Conservation (phyloP, 352 stramenopile species). For the Pythium sukuiense region DNA sequence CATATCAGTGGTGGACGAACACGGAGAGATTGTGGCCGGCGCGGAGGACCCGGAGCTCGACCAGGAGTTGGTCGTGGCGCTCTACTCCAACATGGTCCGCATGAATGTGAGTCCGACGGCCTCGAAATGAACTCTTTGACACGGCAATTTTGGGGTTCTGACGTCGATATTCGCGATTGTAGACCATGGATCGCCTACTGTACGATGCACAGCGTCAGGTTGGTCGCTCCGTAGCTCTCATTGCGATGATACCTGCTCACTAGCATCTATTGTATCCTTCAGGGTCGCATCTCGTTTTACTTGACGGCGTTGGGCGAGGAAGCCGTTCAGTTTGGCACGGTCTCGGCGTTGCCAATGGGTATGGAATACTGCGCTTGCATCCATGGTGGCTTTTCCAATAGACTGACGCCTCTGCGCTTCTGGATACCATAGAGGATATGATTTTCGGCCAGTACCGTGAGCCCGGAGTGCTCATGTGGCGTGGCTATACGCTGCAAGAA, state of each 20-base stretch:
- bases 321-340: conserved; percentile 94
- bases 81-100: conserved; percentile 87
- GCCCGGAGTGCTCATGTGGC: conserved; percentile 97
- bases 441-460: conserved; percentile 99
- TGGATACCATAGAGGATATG: conserved; percentile 72
- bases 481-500: conserved; percentile 96
- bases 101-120: conserved; percentile 47
- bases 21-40: conserved; percentile 77
- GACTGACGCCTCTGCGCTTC: not conserved
- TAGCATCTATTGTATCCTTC: conserved; percentile 19
- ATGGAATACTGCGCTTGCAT: not conserved
- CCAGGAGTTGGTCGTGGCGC: conserved; percentile 73
- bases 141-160: not conserved
- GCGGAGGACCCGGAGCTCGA: conserved; percentile 74
- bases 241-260: not conserved
- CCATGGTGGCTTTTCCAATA: not conserved
- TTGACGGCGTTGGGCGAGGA: conserved; percentile 95
- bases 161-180: not conserved
- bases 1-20: conserved; percentile 74
- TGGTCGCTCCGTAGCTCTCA: not conserved
- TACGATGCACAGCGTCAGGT: conserved; percentile 92
- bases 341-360: conserved; percentile 82
- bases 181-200: conserved; percentile 97
- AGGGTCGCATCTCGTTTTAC: conserved; percentile 98
- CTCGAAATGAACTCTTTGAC: not conserved